A percentile compares a stretch with the other conserved stretches of the same genome.
Conservation (phyloP, 2,329 filamentous ascomycete genomes). For the Chaetomium olivaceum region DNA sequence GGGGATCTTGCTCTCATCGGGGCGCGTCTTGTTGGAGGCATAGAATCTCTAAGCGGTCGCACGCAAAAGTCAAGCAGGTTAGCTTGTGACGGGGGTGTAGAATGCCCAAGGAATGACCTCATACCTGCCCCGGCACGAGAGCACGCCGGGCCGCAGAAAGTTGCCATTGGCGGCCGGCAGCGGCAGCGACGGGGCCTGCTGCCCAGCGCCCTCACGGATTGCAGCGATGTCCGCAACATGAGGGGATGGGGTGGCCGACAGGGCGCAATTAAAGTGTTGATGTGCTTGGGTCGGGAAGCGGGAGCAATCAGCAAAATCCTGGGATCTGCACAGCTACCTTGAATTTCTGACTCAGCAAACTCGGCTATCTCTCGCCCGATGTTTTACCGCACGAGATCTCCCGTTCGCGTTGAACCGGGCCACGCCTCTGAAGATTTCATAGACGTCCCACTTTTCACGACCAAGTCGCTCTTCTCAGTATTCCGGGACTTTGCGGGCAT, state of each 20-base stretch:
- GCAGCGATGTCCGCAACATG: conserved; percentile 71
- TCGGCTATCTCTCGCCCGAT: too few relatives aligned
- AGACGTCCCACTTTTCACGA: too few relatives aligned
- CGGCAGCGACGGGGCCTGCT: conserved; percentile 55
- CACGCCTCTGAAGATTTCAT: too few relatives aligned
- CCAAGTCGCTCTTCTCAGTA: too few relatives aligned
- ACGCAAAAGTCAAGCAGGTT: conserved; percentile 25
- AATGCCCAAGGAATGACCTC: conserved; percentile 31
- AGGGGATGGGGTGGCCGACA: conserved; percentile 52
- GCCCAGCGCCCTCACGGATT: conserved; percentile 62
- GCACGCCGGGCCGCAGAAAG: conserved; percentile 42
- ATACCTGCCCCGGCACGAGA: conserved; percentile 45
- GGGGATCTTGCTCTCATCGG: conserved; percentile 53
- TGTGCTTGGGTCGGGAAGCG: conserved; percentile 36
- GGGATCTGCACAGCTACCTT: conserved; percentile 1
- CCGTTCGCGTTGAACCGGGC: too few relatives aligned
- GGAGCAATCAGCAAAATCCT: conserved; percentile 38
- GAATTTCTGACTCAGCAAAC: too few relatives aligned
- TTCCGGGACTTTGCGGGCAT: too few relatives aligned
- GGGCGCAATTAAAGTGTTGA: conserved; percentile 34
- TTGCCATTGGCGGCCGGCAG: conserved; percentile 61
- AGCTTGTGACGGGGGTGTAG: conserved; percentile 27
- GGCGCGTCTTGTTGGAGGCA: conserved; percentile 55
- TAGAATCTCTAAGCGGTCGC: conserved; percentile 54
- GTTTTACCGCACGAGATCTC: too few relatives aligned